These are phyloP conservation scores for Alternaria brassicae DNA, from an alignment of 2,329 filamentous ascomycete genomes.

Conservation along the genomic window DNA sequence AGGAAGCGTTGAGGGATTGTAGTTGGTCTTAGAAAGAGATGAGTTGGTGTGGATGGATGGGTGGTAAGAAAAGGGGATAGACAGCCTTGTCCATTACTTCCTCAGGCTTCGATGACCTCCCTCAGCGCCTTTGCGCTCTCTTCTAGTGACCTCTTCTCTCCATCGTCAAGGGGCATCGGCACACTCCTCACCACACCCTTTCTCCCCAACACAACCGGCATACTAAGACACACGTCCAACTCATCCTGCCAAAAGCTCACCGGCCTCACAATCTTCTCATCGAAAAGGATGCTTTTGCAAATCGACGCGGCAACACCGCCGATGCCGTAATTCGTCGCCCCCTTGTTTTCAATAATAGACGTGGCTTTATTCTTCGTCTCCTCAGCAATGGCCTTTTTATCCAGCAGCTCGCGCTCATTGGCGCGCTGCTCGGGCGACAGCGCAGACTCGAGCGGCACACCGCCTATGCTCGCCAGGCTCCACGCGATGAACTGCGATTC, in stretches of 20 bases:
- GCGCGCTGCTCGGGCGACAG: too few species aligned
- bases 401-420: too few species aligned
- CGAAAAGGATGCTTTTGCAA: conserved; percentile 23
- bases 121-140: conserved; percentile 24
- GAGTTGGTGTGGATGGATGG: too few species aligned
- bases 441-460: conserved; percentile 12
- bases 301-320: conserved; percentile 28
- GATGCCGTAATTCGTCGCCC: conserved; percentile 31
- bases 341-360: conserved; percentile 28
- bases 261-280: conserved; percentile 19
- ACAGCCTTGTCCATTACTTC: too few species aligned
- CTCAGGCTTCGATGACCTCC: conserved; percentile 23
- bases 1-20: background rate
- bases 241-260: conserved; percentile 26
- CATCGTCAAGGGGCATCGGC: conserved; percentile 5
- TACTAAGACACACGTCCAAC: conserved; percentile 22
- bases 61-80: too few species aligned
- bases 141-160: conserved; percentile 19
- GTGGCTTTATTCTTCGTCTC: conserved; percentile 27
- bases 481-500: conserved; percentile 28
- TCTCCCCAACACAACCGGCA: conserved; percentile 27
- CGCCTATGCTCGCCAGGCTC: conserved; percentile 19
- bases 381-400: conserved; percentile 15
- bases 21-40: too few species aligned
- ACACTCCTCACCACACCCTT: conserved; percentile 20